These are phyloP conservation scores for Apophysomyces ossiformis DNA, from an alignment of 371 early-diverging fungal species.

Conservation along the genomic window DNA sequence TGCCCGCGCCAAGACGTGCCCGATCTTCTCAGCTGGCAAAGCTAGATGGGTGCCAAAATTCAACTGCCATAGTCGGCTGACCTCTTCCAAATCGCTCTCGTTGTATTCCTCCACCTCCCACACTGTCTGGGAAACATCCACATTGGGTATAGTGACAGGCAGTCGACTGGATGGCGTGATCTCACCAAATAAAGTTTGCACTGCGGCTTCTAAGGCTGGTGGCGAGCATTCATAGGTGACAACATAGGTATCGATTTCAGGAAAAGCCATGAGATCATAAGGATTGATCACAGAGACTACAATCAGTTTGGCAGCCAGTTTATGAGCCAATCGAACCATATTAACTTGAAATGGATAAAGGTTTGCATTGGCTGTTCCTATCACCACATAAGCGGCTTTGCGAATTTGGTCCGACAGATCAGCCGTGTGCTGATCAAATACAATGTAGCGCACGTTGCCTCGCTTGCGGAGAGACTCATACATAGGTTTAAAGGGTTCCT, in stretches of 20 bases:
- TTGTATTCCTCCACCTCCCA: constrained; percentile 11
- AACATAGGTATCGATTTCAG: constrained; percentile 40
- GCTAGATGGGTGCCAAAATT: constrained; percentile 33
- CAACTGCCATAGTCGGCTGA: constrained; percentile 31
- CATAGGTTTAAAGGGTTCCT: constrained; percentile 50
- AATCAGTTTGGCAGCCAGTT: constrained; percentile 21
- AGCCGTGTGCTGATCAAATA: constrained; percentile 29
- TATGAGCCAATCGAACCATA: constrained; percentile 35
- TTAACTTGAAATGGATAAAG: constrained; percentile 45
- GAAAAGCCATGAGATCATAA: constrained; percentile 49
- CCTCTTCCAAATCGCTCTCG: constrained; percentile 19
- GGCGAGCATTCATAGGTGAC: constrained; percentile 56
- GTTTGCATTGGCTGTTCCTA: constrained; percentile 56
- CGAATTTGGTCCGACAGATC: constrained; percentile 23
- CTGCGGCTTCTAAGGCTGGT: constrained; percentile 50
- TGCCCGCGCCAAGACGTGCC: constrained; percentile 26
- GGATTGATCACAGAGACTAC: constrained; percentile 52
- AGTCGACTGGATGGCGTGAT: constrained; percentile 27
- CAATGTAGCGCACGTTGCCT: constrained; percentile 35
- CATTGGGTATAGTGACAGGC: constrained; percentile 42
- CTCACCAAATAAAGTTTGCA: constrained; percentile 47
- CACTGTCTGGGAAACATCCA: background rate
- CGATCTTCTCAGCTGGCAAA: constrained; percentile 29
- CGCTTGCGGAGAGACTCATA: constrained; percentile 29
- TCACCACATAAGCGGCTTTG: constrained; percentile 34